phyloP scores from a whole-genome alignment of 192 early-diverging fungal species.

The Backusella psychrophila region DNA sequence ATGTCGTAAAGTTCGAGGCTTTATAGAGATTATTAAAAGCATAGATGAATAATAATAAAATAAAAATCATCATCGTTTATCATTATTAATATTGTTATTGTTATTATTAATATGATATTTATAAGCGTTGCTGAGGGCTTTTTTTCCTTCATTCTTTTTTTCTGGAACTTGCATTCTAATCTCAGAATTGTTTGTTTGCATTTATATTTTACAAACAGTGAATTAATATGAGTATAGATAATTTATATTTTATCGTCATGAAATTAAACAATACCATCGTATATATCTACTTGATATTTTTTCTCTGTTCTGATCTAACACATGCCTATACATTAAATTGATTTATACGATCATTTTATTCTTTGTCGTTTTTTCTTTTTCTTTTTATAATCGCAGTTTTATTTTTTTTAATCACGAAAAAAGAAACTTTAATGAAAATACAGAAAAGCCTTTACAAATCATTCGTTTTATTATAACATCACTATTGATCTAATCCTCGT shows the following conservation, averaged over 20 bases:
- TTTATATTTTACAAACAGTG: not conserved
- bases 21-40: slow-evolving; percentile 26
- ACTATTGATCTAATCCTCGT: not conserved
- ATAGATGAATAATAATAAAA: not conserved
- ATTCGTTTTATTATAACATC: not conserved
- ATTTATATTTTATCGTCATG: no score
- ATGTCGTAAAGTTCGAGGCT: slow-evolving; percentile 44
- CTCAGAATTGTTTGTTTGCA: not conserved
- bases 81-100: not conserved
- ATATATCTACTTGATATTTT: not conserved
- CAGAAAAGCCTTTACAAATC: not conserved
- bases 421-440: not conserved
- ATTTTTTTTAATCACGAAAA: not conserved
- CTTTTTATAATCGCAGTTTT: not conserved
- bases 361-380: not conserved
- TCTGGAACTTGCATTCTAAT: not conserved
- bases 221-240: not conserved
- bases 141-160: not conserved
- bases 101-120: not conserved
- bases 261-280: not conserved
- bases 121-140: not conserved
- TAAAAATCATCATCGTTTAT: not conserved
- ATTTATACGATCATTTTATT: not conserved
- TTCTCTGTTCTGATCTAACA: not conserved
- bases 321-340: not conserved